These are phyloP conservation scores for Cladosporium sp. DNA, from an alignment of 2,329 filamentous ascomycete species.

Conservation along the genomic window DNA sequence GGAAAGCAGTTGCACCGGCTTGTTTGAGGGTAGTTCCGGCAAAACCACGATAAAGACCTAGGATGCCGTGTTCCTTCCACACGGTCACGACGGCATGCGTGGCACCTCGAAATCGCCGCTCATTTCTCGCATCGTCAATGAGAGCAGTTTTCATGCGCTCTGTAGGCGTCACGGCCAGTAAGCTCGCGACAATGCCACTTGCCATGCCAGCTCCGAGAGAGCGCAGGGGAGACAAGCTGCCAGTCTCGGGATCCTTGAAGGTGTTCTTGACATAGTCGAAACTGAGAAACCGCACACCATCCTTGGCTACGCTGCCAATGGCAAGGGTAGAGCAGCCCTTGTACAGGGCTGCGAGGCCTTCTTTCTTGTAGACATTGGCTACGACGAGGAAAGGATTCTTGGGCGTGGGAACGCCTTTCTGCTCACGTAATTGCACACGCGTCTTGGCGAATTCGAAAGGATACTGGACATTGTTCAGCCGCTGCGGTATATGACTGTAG, in stretches of 20 bases:
- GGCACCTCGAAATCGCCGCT: constrained; percentile 47
- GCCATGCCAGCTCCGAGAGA: constrained; percentile 62
- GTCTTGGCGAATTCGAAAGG: constrained; percentile 67
- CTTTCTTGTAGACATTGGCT: constrained; percentile 48
- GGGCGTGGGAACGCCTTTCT: constrained; percentile 41
- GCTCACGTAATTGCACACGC: constrained; percentile 51
- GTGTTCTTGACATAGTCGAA: constrained; percentile 61
- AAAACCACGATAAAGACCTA: constrained; percentile 54
- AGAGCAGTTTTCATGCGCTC: constrained; percentile 65
- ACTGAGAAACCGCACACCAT: constrained; percentile 60
- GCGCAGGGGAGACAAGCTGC: constrained; percentile 50
- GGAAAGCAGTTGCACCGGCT: constrained; percentile 56
- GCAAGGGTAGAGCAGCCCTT: constrained; percentile 59
- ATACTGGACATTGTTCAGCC: constrained; percentile 36
- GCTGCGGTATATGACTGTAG: neutral
- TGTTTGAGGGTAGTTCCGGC: constrained; percentile 59
- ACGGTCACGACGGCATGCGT: constrained; percentile 49
- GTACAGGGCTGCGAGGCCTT: constrained; percentile 56
- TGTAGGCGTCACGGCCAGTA: constrained; percentile 63
- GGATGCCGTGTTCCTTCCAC: constrained; percentile 49
- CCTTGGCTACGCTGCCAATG: constrained; percentile 58
- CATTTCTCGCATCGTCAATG: constrained; percentile 55
- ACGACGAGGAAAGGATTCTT: constrained; percentile 57
- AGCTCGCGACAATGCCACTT: constrained; percentile 56
- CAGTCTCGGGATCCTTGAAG: constrained; percentile 52